Evolutionary conservation across 768 basidiomycete genomes (phyloP).

Genomic region (Thelephora ganbajun): DNA sequence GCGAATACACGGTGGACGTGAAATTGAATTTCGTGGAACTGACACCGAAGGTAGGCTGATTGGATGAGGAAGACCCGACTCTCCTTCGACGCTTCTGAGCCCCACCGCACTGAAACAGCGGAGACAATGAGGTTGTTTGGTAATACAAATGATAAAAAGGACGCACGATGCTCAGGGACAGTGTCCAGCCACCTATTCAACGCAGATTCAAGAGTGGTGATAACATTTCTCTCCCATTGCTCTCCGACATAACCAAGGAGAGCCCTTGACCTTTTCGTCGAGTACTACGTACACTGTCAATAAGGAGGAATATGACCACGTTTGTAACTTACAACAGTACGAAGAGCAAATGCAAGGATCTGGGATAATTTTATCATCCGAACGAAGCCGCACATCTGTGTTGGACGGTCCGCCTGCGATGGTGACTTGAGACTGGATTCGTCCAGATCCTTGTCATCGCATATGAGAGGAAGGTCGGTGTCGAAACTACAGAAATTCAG

Average conservation of each 20-base stretch:
- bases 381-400: conserved; percentile 37
- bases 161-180: conserved; percentile 22
- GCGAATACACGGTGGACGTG: conserved; percentile 32
- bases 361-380: conserved; percentile 41
- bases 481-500: conserved; percentile 33
- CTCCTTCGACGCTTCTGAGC: conserved; percentile 20
- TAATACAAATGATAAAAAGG: not conserved
- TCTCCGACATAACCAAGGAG: conserved; percentile 6
- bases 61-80: not conserved
- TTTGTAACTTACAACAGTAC: conserved; percentile 39
- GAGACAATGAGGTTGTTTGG: conserved; percentile 1
- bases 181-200: conserved; percentile 22
- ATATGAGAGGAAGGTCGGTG: conserved; percentile 45
- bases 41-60: conserved; percentile 15
- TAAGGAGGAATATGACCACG: not conserved
- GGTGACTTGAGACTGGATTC: conserved; percentile 35
- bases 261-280: conserved; percentile 6
- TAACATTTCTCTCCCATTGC: conserved; percentile 9
- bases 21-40: conserved; percentile 28
- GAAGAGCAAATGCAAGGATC: conserved; percentile 45
- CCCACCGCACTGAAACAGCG: conserved; percentile 24
- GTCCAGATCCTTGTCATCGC: conserved; percentile 61
- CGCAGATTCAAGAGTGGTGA: conserved; percentile 10
- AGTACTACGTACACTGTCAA: conserved; percentile 6
- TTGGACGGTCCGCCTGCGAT: conserved; percentile 51